These are phyloP conservation scores for Saccharomycopsis capsularis DNA, from an alignment of 805 yeast species.

Conservation along the genomic window DNA sequence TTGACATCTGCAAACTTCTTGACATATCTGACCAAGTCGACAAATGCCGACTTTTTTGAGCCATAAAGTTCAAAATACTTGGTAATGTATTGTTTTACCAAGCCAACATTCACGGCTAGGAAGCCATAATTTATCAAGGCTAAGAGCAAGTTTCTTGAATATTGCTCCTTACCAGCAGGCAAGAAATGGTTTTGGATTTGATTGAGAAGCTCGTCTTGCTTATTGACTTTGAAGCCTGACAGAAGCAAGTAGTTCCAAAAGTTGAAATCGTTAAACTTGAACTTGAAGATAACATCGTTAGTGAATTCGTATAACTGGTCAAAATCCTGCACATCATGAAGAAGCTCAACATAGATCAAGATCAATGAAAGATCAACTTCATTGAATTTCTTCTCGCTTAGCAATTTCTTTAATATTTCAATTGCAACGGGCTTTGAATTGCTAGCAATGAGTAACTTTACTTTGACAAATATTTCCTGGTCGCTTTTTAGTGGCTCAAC, in stretches of 20 bases:
- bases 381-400: constrained; percentile 29
- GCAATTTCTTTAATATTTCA: constrained; percentile 18
- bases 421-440: constrained; percentile 30
- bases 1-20: not conserved
- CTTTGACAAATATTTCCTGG: constrained; percentile 62
- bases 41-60: constrained; percentile 12
- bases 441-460: constrained; percentile 38
- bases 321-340: constrained; percentile 39
- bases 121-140: constrained; percentile 44
- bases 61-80: constrained; percentile 10
- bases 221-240: constrained; percentile 35
- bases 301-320: constrained; percentile 36
- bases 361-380: constrained; percentile 58
- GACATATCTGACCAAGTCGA: constrained; percentile 12
- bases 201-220: constrained; percentile 29
- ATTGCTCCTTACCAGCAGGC: constrained; percentile 12
- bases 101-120: constrained; percentile 6
- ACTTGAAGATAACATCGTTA: constrained; percentile 35
- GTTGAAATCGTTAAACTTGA: constrained; percentile 64
- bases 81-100: constrained; percentile 2
- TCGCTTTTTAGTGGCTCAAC: constrained; percentile 45
- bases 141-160: constrained; percentile 50
- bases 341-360: constrained; percentile 42
- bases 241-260: constrained; percentile 57
- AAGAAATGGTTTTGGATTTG: not conserved